Base-by-base conservation (phyloP, 257 asterid genomes). In the Perilla frutescens region DNA sequence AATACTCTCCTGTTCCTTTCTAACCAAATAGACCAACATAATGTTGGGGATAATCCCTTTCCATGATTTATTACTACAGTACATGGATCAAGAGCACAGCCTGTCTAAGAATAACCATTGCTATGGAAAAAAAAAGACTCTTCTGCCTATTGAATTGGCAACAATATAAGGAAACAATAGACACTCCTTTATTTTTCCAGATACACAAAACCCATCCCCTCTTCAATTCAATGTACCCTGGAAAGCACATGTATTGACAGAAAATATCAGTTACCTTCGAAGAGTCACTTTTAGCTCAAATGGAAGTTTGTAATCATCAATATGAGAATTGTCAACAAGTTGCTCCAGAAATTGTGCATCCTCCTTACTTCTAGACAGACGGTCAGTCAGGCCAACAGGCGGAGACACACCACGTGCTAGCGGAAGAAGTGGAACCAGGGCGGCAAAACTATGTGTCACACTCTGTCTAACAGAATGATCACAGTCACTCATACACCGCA, bases 361-460 rank as follows among this genome's bases (percentile, higher is more conserved):
- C 74, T 94, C 99, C 76, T 91, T 86, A 80, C 83, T 91, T 78
- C 93, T 84, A 39, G 93, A 85, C 82, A 91, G 76, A 57, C 94
- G 86, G 66, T 86, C 96, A 76, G 92, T 79, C 80, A 77, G 83
- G 49, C 94, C 92, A 85, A 78, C 85, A 61, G 99, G 98, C 48
- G 86, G 83, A 61, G 96, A 40, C 62, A 85, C 73, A 78, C 97
- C 97, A 68, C 96, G 97, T n/a, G 99, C 97, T 69, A 94, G 87
- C 2, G 99, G 99, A 79, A 94, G 92, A 81, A 90, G 91, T 68
- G 99, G 99, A 66, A 94, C 97, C 76, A 94, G 88, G 45, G 96
- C 91, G 11, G 99, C 99, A 85, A 95, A 95, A 85, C 98, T 90
- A 76, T 87, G 98, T 37, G 99, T 95, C 32, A 95, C 99, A 84